Conservation (phyloP, 306 rosid species). For the Quercus gilva region DNA sequence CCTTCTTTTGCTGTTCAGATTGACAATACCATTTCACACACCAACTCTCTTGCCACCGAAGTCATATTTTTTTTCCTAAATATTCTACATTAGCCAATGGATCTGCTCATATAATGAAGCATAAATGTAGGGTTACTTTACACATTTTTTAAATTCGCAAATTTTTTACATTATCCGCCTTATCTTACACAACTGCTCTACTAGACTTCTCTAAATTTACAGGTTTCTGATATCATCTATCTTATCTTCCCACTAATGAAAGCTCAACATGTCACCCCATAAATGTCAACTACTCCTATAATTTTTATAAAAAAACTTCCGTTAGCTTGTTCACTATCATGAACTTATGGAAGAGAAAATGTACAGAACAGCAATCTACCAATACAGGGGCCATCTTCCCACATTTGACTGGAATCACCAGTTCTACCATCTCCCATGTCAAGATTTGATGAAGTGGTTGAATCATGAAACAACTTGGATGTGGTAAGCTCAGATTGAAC, state of each 20-base stretch:
- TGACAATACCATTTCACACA: not conserved
- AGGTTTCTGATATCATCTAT: conserved; percentile 7
- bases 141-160: not conserved
- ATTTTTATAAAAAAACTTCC: conserved; percentile 1
- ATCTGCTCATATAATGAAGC: not conserved
- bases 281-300: conserved; percentile 4
- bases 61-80: not conserved
- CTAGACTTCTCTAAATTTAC: conserved; percentile 3
- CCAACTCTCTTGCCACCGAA: not conserved
- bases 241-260: not conserved
- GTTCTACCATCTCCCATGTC: conserved; percentile 32
- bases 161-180: not conserved
- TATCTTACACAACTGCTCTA: not conserved
- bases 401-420: conserved; percentile 42
- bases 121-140: not conserved
- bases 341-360: not conserved
- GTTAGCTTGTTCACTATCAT: conserved; percentile 10
- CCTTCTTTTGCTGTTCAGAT: too few relatives aligned
- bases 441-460: conserved; percentile 35
- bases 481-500: conserved; percentile 31
- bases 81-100: not conserved
- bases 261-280: conserved; percentile 3
- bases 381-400: conserved; percentile 34
- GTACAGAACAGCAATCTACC: conserved; percentile 31
- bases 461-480: conserved; percentile 36